Percentiles rank a stretch among this genome's conserved stretches.
Conservation (phyloP, 208 protist species). For the Leishmania aethiopica region DNA sequence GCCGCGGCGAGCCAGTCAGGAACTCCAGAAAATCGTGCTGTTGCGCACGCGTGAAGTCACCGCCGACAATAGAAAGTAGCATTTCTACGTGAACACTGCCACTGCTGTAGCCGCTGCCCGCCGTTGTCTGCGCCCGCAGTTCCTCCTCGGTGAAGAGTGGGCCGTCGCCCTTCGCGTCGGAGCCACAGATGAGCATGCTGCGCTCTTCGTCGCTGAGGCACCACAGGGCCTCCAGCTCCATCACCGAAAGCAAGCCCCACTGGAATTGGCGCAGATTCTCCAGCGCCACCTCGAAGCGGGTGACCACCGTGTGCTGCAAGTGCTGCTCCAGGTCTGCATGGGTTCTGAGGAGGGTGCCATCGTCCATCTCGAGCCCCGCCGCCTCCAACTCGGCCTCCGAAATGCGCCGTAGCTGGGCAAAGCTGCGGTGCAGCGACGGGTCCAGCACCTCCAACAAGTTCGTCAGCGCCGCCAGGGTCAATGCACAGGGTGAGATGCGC, state of each 20-base stretch:
- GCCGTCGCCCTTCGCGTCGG: slow-evolving; percentile 15
- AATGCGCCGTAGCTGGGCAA: slow-evolving; percentile 34
- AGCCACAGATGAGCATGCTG: slow-evolving; percentile 58
- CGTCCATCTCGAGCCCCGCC: slow-evolving; percentile 62
- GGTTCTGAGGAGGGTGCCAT: slow-evolving; percentile 35
- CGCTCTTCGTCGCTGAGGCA: slow-evolving; percentile 61
- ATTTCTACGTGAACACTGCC: slow-evolving; percentile 63
- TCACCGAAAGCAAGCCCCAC: slow-evolving; percentile 56
- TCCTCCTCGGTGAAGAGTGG: slow-evolving; percentile 73
- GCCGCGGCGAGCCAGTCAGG: slow-evolving; percentile 78
- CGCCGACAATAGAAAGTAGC: slow-evolving; percentile 74
- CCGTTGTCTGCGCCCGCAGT: slow-evolving; percentile 51
- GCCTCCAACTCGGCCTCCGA: slow-evolving; percentile 48
- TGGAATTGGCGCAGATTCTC: slow-evolving; percentile 66
- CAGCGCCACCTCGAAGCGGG: slow-evolving; percentile 38
- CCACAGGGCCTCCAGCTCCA: slow-evolving; percentile 65
- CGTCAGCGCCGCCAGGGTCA: slow-evolving; percentile 6
- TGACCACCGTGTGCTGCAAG: slow-evolving; percentile 34
- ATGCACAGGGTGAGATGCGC: neutral
- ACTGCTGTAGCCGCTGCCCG: slow-evolving; percentile 83
- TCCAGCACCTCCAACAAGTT: slow-evolving; percentile 51
- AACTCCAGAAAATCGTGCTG: slow-evolving; percentile 91
- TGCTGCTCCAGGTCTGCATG: slow-evolving; percentile 18
- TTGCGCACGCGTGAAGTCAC: slow-evolving; percentile 60
- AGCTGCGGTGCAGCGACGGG: slow-evolving; percentile 53